Percentiles rank a stretch among this genome's conserved stretches.
phyloP scores from a whole-genome alignment of 148 eudicot species.

The Persicaria maculosa region DNA sequence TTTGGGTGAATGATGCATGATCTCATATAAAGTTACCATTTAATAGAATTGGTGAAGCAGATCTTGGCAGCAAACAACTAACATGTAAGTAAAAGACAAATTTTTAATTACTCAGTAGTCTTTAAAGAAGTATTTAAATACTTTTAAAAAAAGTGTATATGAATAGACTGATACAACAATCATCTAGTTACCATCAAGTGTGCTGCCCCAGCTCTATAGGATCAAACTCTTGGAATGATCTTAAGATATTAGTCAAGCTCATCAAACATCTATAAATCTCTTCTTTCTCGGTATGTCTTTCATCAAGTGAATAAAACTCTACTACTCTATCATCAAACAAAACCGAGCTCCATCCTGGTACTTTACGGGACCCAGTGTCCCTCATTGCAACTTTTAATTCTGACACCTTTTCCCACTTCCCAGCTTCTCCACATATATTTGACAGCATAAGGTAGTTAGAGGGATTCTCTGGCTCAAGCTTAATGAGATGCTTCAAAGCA shows the following conservation, averaged over 20 bases:
- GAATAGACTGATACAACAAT: neutral
- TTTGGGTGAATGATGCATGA: no score
- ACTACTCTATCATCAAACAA: conserved; percentile 42
- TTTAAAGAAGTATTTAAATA: no score
- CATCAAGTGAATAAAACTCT: conserved; percentile 62
- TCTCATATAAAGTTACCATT: no score
- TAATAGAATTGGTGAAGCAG: no score
- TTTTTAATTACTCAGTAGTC: no score
- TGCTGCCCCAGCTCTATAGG: conserved; percentile 1
- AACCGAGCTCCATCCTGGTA: conserved; percentile 60
- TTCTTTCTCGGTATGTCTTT: conserved; percentile 46
- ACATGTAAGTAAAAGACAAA: no score
- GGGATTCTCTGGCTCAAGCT: conserved; percentile 67
- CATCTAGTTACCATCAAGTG: neutral
- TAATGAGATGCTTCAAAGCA: conserved; percentile 44
- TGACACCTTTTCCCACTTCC: conserved; percentile 51
- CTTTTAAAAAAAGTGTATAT: no score
- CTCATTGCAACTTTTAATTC: conserved; percentile 54
- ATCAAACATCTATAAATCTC: conserved; percentile 40
- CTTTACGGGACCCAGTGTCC: conserved; percentile 45
- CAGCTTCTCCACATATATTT: conserved; percentile 57
- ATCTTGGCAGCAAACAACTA: no score
- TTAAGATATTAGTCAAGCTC: conserved; percentile 33
- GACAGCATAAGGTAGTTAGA: conserved; percentile 54
- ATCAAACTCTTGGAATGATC: conserved; percentile 16